Evolutionary conservation across 805 yeast species (phyloP), one percentile per base, ranked within the genome.

Genomic region (Candida dendrica): DNA sequence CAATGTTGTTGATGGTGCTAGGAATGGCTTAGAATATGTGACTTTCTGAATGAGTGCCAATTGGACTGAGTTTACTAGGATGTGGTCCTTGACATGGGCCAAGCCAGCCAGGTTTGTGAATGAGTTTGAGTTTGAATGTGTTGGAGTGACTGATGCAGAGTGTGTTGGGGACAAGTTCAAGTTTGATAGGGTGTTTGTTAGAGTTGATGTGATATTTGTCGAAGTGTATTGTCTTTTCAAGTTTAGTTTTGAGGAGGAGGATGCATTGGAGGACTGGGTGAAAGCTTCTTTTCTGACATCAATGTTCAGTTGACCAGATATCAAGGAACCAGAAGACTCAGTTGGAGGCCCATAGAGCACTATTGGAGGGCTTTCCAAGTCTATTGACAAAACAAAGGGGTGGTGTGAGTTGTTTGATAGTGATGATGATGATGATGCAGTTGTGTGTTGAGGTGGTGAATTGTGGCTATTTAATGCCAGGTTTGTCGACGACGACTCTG

Each of bases 351-450:
- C 98, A 56, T 85, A 91, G 42, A 93, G 65, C 37, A 87, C 77
- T 32, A 90, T 72, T 0, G 99, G 98, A 1, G 98, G 98, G 2
- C 95, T 82, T 58, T 93, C 99, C 18, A 93, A 67, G 32, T 71
- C 70, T 29, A 90, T 71, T 1, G 79, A 58, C 11, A 86, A 61
- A 29, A 72, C 67, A 29, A 74, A 60, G 1, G 75, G 74, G 31
- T 60, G 63, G 5, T 46, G 45, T 8, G 27, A 24, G 48, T 50
- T 51, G 37, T n/a, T n/a, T n/a, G n/a, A n/a, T n/a, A n/a, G n/a
- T n/a, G n/a, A n/a, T n/a, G n/a, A n/a, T n/a, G n/a, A n/a, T n/a
- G n/a, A n/a, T n/a, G n/a, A n/a, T n/a, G n/a, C n/a, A n/a, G n/a
- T n/a, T n/a, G n/a, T 36, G 15, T 18, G 15, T 34, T 18, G 20